Evolutionary conservation across 225 moss, liverwort and hornwort species (phyloP).

Genomic region (Thuidium tamariscinum): DNA sequence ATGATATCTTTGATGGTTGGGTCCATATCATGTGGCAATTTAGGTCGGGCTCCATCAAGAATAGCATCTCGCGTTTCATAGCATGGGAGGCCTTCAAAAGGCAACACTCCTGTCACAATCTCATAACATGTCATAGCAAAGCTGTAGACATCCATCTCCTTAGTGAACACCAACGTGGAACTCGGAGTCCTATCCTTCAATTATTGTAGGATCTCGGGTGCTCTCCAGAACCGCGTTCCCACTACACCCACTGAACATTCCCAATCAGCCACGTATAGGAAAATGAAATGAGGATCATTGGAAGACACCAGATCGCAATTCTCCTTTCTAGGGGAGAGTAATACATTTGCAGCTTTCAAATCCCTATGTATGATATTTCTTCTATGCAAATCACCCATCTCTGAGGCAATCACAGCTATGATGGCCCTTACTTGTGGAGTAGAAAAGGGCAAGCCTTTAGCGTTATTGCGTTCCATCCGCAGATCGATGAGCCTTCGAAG

Average conservation of each 20-base stretch:
- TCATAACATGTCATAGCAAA: neutral
- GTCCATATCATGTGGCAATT: neutral
- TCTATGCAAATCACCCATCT: rapidly evolving
- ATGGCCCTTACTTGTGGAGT: rapidly evolving
- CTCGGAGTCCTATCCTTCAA: neutral
- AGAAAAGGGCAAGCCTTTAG: neutral
- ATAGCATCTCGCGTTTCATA: rapidly evolving
- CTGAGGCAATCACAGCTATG: rapidly evolving
- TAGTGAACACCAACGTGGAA: neutral
- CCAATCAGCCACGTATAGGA: neutral
- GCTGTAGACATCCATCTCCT: neutral
- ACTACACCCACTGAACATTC: neutral
- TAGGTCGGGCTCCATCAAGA: neutral
- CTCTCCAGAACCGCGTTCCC: neutral
- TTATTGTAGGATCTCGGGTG: neutral
- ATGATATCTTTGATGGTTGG: rapidly evolving
- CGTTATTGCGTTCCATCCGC: neutral
- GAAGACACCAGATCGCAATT: neutral
- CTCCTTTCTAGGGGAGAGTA: neutral
- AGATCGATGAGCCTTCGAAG: neutral
- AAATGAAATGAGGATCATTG: rapidly evolving
- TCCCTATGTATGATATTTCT: too few relatives aligned
- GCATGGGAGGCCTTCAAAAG: neutral
- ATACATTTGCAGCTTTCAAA: neutral
- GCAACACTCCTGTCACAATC: neutral